These are phyloP conservation scores for Lactarius hatsudake DNA, from an alignment of 768 basidiomycete genomes.

Conservation along the genomic window DNA sequence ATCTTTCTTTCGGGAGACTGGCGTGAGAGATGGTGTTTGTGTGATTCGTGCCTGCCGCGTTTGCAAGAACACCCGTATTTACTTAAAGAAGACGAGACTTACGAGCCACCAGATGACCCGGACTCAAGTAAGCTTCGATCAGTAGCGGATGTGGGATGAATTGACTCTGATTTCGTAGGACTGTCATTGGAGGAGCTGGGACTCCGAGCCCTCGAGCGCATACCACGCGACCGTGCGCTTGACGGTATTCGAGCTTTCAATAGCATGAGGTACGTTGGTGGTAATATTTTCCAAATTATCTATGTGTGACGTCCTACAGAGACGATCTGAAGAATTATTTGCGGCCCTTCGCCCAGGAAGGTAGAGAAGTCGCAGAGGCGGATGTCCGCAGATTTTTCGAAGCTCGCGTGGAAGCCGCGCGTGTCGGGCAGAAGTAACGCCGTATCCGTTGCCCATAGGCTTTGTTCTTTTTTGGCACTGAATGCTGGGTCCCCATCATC, in stretches of 20 bases:
- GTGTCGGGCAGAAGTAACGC: conserved; percentile 6
- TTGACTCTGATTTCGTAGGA: conserved; percentile 39
- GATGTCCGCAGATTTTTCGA: conserved; percentile 25
- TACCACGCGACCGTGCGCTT: conserved; percentile 78
- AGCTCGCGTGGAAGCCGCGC: conserved; percentile 7
- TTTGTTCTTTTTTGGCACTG: background rate
- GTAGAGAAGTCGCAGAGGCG: conserved; percentile 21
- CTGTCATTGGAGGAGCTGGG: conserved; percentile 82
- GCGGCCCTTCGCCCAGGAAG: conserved; percentile 23
- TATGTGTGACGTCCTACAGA: conserved; percentile 36
- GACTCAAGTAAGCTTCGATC: conserved; percentile 61
- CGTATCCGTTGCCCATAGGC: background rate
- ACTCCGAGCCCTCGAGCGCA: conserved; percentile 65
- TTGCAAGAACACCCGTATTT: conserved; percentile 58
- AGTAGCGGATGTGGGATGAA: background rate
- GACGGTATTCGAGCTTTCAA: conserved; percentile 86
- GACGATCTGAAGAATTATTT: conserved; percentile 44
- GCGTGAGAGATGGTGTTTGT: conserved; percentile 78
- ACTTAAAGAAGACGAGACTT: conserved; percentile 76
- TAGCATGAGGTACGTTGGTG: conserved; percentile 61
- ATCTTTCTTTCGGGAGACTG: conserved; percentile 73
- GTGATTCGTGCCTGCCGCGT: conserved; percentile 57
- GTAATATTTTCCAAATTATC: background rate
- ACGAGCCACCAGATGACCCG: conserved; percentile 83
- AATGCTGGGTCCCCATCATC: too few species aligned